Base-by-base conservation (phyloP, 2,329 filamentous ascomycete genomes). In the Trichoderma aggressivum region DNA sequence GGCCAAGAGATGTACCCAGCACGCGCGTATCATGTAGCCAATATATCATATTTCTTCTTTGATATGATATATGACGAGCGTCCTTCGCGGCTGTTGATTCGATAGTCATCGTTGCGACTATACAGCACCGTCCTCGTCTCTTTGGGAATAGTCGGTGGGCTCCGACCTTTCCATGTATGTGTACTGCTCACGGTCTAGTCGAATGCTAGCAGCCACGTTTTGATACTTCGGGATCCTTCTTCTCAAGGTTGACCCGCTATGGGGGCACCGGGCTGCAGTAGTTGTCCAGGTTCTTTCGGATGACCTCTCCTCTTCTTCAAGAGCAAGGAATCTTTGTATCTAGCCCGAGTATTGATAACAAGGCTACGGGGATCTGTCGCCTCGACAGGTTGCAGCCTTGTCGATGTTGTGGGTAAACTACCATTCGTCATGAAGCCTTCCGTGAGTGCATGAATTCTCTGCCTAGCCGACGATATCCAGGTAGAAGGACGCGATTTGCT, bases 51-150 rank as follows among this genome's bases (percentile, higher is more conserved):
- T 43, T 11, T 66, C 8, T 1, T 7, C 21, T 21, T 59, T 16
- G 36, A 70, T 60, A 28, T 60, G 68, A 70, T 65, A 70, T 65
- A 30, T 70, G 68, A 70, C 32, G 18, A n/a, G 18, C 28, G 18
- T 59, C 21, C 11, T 47, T 18, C 16, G 21, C 28, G 30, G 16
- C 28, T n/a, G 3, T 26, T 65, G 50, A 59, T 70, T 62, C 50
- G 68, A 66, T 28, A 58, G 36, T 11, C 55, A 14, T 47, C 36
- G 7, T 2, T 24, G 55, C n/a, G 7, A 47, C 53, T 16, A 12
- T 1, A 7, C 16, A 21, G 24, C n/a, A 18, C 8, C 32, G 10
- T 59, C 24, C 5, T 30, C 11, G 1, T 18, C 47, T 11, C 26
- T 39, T 16, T 12, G 12, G 28, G 26, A 24, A 21, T 32, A 47